Evolutionary conservation across 768 basidiomycete species (phyloP), one percentile per base, ranked within the genome.

Genomic region (Boletus rex-veris): DNA sequence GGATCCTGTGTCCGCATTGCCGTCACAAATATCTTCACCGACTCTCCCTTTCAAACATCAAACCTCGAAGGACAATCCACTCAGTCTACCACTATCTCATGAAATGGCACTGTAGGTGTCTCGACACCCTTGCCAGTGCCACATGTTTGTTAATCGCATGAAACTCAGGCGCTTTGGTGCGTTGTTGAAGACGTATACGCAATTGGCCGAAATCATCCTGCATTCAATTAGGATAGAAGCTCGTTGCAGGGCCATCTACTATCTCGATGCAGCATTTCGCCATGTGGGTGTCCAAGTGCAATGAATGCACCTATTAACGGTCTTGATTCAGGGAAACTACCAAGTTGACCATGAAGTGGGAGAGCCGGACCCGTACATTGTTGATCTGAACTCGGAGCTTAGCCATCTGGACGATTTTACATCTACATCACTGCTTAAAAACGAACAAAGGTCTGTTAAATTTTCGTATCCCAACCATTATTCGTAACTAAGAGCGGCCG

Each of bases 341-440:
- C 77, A 79, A 45, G 77, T 92, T 24, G 86, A 90, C 26, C 81
- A 84, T 57, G 94, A 95, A 69, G 86, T 87, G 5, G 78, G 82
- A n/a, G 94, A 96, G 63, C 96, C 94, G 1, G 96, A 98, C 67
- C 84, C 91, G 9, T 85, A 92, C 64, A 79, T 97, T 46, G 76
- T 88, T 30, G 92, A 96, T 67, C 77, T 98, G 47, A 97, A 94
- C 61, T 75, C 76, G 10, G 89, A 94, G 58, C 73, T 98, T 4
- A 81, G 84, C 18, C 78, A 84, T 60, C 86, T 83, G 60, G 88
- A 95, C 55, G 90, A 89, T 53, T 78, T 81, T 53, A 77, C 85
- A 8, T 78, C 82, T 0, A 73, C 75, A 0, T 81, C 82, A 9
- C 70, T 98, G 18, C 82, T 86, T 0, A 72, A 74, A 45, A 77